Evolutionary conservation across 495 filamentous ascomycete genomes (phyloP), one percentile per base, ranked within the genome.

Genomic region (Tuber magnatum): DNA sequence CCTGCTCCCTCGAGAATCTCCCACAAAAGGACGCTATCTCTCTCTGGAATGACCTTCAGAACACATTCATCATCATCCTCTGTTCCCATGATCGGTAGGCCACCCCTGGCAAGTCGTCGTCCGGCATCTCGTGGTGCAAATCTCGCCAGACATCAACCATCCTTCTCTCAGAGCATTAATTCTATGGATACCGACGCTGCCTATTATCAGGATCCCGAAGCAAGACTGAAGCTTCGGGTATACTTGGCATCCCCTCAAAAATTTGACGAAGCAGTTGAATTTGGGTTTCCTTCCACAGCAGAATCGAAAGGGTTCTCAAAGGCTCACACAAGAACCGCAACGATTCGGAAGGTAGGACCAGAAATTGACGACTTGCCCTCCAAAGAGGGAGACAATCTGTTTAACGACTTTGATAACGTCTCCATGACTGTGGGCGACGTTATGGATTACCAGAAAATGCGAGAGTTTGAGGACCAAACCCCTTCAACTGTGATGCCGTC

Each of bases 241-340:
- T 97, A 94, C 77, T 87, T 97, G 4, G 91, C 92, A 28, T 97
- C 94, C 2, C 92, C 93, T 14, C 92, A 97, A 77, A 97, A 97
- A 82, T 97, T 97, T 75, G 95, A 98, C 80, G 94, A 97, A 85
- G 94, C 93, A 1, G 88, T 97, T 72, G 92, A 95, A 81, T 97
- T 95, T 84, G 94, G 94, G 7, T 97, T 97, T 78, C 93, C 94
- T 0, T 90, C 92, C 28, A 87, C 84, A 38, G 77, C 82, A 81
- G 69, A 84, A 80, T 44, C 70, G 41, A 83, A 84, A n/a, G 82
- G 81, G 18, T 73, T 79, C 61, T 80, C 76, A 32, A 80, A 78
- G 51, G 56, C 48, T 18, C 81, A 73, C 1, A 81, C 81, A n/a
- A 72, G 68, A 42, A 78, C 74, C 42, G 69, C 81, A 46, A 78